These are phyloP conservation scores for Brasenia schreberi DNA, from an alignment of 164 flowering plant species.

Conservation along the genomic window DNA sequence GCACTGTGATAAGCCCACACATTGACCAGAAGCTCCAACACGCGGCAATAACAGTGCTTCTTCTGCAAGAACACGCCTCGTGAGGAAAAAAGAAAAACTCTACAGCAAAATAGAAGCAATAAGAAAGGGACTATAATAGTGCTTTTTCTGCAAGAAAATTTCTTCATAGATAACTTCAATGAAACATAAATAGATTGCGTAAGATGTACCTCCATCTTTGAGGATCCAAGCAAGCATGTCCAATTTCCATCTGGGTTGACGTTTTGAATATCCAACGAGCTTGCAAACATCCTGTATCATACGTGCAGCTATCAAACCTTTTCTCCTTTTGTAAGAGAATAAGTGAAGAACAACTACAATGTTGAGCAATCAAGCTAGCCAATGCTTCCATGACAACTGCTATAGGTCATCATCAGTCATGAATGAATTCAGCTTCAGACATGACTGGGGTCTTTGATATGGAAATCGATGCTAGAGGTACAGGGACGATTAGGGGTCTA, in stretches of 20 bases:
- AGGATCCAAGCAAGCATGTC: constrained; percentile 52
- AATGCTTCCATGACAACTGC: no score
- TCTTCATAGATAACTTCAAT: neutral
- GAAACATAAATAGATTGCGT: constrained; percentile 1
- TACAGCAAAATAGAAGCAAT: neutral
- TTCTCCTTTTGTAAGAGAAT: no score
- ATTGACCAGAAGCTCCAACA: constrained; percentile 75
- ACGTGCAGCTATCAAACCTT: no score
- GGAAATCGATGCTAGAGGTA: no score
- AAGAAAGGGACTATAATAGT: no score
- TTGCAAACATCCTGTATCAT: constrained; percentile 70
- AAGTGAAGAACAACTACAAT: no score
- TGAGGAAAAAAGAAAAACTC: neutral
- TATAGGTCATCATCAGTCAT: no score
- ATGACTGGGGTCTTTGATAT: no score
- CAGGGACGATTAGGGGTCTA: no score
- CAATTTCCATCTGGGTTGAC: constrained; percentile 22
- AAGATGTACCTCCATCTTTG: constrained; percentile 49
- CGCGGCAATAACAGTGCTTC: constrained; percentile 79
- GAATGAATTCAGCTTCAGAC: no score
- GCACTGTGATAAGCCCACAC: constrained; percentile 98
- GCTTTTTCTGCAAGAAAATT: neutral
- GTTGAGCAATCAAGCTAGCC: no score
- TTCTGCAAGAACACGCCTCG: constrained; percentile 23
- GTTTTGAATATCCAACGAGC: constrained; percentile 64